These are phyloP conservation scores for Cinnamomum chago DNA, from an alignment of 164 flowering plant genomes.

Conservation along the genomic window DNA sequence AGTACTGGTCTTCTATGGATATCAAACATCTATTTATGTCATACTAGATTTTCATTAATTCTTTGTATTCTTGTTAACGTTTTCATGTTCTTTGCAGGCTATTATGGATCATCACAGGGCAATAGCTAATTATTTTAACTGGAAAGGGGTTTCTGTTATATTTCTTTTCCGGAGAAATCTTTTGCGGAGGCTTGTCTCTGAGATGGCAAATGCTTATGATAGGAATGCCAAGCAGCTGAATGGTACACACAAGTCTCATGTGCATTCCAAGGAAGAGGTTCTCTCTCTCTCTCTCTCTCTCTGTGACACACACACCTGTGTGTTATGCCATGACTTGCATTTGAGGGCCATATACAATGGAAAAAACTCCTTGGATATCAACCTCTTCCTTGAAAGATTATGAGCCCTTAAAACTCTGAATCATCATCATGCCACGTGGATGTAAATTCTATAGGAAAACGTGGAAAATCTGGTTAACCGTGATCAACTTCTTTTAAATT, in stretches of 20 bases:
- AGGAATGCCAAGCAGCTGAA: conserved; percentile 61
- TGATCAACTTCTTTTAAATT: no score
- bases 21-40: neutral
- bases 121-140: conserved; percentile 63
- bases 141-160: conserved; percentile 57
- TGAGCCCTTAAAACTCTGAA: no score
- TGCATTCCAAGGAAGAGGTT: conserved; percentile 77
- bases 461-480: no score
- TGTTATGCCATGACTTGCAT: neutral
- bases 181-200: conserved; percentile 64
- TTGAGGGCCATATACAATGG: no score
- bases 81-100: conserved; percentile 28
- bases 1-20: neutral
- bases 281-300: conserved; percentile 12
- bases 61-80: neutral
- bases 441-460: no score
- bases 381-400: no score
- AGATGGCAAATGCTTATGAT: conserved; percentile 74
- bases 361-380: no score
- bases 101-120: conserved; percentile 59
- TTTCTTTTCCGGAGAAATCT: conserved; percentile 76
- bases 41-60: neutral
- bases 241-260: conserved; percentile 88
- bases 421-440: no score
- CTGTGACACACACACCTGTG: neutral